Base-by-base conservation (phyloP, 257 asterid species). In the Solanum tacnaense region DNA sequence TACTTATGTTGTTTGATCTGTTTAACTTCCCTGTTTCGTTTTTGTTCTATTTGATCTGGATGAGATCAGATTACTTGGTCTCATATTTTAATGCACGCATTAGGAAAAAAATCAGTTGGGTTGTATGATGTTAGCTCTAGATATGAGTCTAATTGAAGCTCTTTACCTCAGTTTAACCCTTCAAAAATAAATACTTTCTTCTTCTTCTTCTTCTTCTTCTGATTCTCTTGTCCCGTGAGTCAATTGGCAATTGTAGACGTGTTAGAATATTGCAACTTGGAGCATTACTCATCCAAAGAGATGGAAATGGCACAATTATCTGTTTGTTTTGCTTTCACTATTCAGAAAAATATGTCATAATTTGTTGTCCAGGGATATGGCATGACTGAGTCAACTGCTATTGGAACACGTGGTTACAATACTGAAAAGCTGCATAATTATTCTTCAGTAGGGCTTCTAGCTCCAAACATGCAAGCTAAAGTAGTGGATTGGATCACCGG, bases 341-440 rank as follows among this genome's bases (percentile, higher is more conserved):
- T n/a, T 74, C 29, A 49, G 62, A n/a, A n/a, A 75, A 18, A 29
- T 10, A 9, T 84, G 31, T 27, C 74, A 25, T 56, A 32, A 10
- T 84, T 44, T 74, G 29, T 23, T 89, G 32, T 68, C 84, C 91
- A 96, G 99, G 99, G 99, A 46, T 96, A 95, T 92, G 99, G 98
- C 85, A 85, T 96, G 98, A 96, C 98, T 21, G 99, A 96, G 87
- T 87, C 98, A 29, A 90, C 96, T 84, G 98, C 97, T 9, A 87
- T 94, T 27, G 98, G 91, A 34, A 92, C 97, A 34, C 95, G 98
- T 13, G 98, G 98, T 35, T 94, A 92, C 90, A 95, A 93, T 88
- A 88, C 93, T 6, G 39, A 62, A 49, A 86, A 79, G 49, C 83
- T 86, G 86, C 91, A 29, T 13, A 95, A 92, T 72, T 90, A 93